phyloP scores from a whole-genome alignment of 2,329 filamentous ascomycete species.

The Penicillium hesseltinei region DNA sequence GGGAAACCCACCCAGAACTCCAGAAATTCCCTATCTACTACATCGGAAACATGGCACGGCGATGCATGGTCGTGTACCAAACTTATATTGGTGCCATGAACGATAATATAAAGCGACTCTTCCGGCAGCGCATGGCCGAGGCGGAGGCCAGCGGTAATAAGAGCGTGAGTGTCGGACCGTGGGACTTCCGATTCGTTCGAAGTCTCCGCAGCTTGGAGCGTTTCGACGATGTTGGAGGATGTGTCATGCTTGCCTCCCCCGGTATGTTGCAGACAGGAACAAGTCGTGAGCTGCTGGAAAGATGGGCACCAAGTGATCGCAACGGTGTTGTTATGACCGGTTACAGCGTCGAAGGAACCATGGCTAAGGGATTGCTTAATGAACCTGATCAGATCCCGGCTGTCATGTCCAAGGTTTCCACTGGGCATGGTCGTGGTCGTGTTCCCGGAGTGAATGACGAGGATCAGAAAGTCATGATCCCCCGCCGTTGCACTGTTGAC shows the following conservation, averaged over 20 bases:
- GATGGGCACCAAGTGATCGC: slow-evolving; percentile 93
- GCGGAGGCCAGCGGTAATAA: slow-evolving; percentile 80
- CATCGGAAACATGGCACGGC: slow-evolving; percentile 87
- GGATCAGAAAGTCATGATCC: slow-evolving; percentile 86
- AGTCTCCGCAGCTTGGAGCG: slow-evolving; percentile 89
- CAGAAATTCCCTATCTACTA: slow-evolving; percentile 96
- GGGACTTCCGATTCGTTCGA: slow-evolving; percentile 95
- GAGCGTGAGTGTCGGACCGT: slow-evolving; percentile 68
- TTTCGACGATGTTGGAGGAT: slow-evolving; percentile 92
- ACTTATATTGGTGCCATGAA: slow-evolving; percentile 99
- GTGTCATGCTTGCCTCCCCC: slow-evolving; percentile 94
- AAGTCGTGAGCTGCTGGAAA: slow-evolving; percentile 84
- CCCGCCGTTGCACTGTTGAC: slow-evolving; percentile 84
- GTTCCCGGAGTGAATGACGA: slow-evolving; percentile 63
- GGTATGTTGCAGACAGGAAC: slow-evolving; percentile 99
- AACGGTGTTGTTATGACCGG: slow-evolving; percentile 99
- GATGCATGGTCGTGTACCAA: slow-evolving; percentile 98
- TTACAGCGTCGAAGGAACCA: slow-evolving; percentile 97
- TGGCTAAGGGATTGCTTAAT: slow-evolving; percentile 93
- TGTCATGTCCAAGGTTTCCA: slow-evolving; percentile 73
- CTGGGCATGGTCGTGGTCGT: slow-evolving; percentile 54
- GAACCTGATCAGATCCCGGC: slow-evolving; percentile 94
- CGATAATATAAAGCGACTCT: slow-evolving; percentile 96
- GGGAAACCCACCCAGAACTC: slow-evolving; percentile 82
- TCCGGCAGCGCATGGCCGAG: slow-evolving; percentile 86